Percentiles rank a stretch among this genome's conserved stretches.
Conservation (phyloP, 495 filamentous ascomycete species). For the Aspergillus nanangensis region DNA sequence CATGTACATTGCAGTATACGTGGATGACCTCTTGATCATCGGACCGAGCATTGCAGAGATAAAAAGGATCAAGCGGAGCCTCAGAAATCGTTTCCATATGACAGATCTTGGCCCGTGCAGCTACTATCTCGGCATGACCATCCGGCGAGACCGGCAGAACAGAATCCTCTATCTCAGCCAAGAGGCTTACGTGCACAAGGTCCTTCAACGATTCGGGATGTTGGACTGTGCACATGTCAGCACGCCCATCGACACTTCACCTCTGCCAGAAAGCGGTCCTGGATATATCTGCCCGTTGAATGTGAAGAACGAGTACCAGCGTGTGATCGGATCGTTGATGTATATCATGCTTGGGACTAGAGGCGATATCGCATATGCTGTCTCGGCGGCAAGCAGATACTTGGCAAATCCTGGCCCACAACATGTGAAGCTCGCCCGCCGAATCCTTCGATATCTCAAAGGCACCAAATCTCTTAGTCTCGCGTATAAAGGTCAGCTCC, state of each 20-base stretch:
- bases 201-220: background rate
- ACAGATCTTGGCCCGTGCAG: background rate
- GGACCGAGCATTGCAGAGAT: background rate
- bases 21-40: background rate
- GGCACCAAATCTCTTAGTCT: background rate
- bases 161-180: background rate
- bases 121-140: background rate
- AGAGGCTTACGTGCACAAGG: background rate
- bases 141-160: background rate
- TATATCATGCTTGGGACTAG: conserved; percentile 2
- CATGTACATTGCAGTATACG: background rate
- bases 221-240: background rate
- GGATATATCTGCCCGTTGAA: background rate
- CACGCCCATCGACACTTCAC: background rate
- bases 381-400: background rate
- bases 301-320: background rate
- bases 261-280: background rate
- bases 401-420: background rate
- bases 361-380: conserved; percentile 1
- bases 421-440: conserved; percentile 1
- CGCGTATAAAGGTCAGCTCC: background rate
- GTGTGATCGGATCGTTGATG: background rate
- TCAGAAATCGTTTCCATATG: background rate
- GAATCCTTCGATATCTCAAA: background rate
- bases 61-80: background rate